A percentile compares a stretch with the other conserved stretches of the same genome.
These are phyloP conservation scores for Ophiostoma sp. DNA, from an alignment of 2,329 filamentous ascomycete species.

Conservation along the genomic window DNA sequence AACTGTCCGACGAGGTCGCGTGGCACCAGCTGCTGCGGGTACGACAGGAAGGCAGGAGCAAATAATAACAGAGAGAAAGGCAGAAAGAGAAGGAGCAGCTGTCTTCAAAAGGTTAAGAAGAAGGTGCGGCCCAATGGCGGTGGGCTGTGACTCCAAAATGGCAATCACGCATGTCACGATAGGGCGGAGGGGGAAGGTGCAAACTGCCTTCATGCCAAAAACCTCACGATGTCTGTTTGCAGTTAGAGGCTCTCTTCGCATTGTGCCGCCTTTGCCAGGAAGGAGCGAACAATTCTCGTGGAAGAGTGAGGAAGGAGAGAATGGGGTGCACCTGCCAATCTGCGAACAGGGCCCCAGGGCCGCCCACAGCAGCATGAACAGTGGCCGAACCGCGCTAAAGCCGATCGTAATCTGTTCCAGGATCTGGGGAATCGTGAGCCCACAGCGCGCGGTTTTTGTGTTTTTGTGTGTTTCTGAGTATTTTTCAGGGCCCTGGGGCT, in stretches of 20 bases:
- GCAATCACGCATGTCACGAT: neutral
- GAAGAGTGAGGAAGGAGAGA: neutral
- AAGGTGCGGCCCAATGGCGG: neutral
- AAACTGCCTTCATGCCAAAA: neutral
- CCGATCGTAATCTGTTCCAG: constrained; percentile 17
- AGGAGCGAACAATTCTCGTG: neutral
- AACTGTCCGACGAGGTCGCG: neutral
- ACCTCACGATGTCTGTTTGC: neutral
- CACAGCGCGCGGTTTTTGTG: neutral
- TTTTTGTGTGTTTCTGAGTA: too few species aligned
- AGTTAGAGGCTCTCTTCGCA: neutral
- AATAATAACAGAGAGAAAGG: neutral
- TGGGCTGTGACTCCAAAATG: neutral
- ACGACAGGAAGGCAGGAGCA: neutral
- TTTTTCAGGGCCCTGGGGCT: neutral
- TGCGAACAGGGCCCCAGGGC: neutral
- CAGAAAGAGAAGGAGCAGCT: neutral
- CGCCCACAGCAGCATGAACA: neutral
- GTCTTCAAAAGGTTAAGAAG: neutral
- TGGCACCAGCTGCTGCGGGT: neutral
- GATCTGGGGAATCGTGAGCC: constrained; percentile 9
- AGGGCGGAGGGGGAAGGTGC: neutral
- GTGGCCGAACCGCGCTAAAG: constrained; percentile 7
- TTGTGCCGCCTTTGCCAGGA: neutral
- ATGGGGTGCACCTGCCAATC: neutral